Evolutionary conservation across 768 basidiomycete species (phyloP), one percentile per base, ranked within the genome.

Genomic region (Boletus tomentosulus): DNA sequence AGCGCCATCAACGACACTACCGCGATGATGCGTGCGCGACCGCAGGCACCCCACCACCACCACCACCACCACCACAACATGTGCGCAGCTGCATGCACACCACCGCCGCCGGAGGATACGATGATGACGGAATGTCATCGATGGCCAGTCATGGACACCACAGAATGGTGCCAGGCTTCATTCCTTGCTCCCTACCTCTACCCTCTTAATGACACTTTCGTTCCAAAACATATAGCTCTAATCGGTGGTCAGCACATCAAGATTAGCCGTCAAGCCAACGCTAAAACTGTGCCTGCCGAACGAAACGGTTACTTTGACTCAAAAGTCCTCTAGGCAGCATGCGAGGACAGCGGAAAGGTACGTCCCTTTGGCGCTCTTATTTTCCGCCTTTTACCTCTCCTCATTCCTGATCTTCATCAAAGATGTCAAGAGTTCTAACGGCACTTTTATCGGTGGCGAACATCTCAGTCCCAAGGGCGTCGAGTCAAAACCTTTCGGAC

Each of bases 371-470:
- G 3, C 50, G 24, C 25, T 28, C 38, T 39, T 34, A 34, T 39
- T 45, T 42, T 47, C 44, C 35, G 48, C 60, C 49, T 47, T 55
- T 41, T 58, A 58, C 28, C 56, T 57, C 43, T 6, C 30, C 51
- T 44, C 37, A 5, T 15, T 12, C 33, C 45, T 98, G 93, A 94
- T 98, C 72, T 96, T 75, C 77, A 98, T 99, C 78, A 96, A 93
- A 73, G 96, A 98, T 71, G 93, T 98, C 67, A 96, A 96, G 76
- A 92, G 89, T 59, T 94, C 92, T 1, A 99, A 99, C 60, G 97
- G 96, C 1, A 99, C 96, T 6, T 99, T 98, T 68, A 94, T 99
- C 69, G 98, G 98, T 63, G 87, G 92, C 53, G 93, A 98, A 60
- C 81, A 97, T 37, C 84, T 98, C 46, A 92, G 88, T 57, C 79